Conservation (phyloP, 1,139 yeast species). For the Taphrina sp. region DNA sequence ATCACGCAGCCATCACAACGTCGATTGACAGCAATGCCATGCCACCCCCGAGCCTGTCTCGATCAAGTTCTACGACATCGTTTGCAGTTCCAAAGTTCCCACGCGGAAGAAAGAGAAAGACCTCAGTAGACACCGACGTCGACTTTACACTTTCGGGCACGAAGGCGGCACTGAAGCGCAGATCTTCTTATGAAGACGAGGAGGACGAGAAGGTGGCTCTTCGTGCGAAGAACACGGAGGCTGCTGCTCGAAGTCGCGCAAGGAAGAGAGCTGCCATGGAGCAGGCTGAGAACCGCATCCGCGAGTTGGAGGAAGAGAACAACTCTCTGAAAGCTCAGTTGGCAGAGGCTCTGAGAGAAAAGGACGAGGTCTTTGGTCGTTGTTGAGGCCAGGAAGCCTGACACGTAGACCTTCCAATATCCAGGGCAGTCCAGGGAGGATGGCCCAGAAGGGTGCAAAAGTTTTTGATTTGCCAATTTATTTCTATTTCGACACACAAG, state of each 20-base stretch:
- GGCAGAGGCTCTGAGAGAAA: too few species aligned
- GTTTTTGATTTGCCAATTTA: too few species aligned
- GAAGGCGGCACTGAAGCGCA: not conserved
- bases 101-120: slow-evolving; percentile 13
- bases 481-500: too few species aligned
- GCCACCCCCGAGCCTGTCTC: not conserved
- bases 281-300: slow-evolving; percentile 1
- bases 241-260: slow-evolving; percentile 93
- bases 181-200: not conserved
- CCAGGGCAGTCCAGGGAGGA: too few species aligned
- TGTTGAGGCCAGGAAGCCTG: too few species aligned
- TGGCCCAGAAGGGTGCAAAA: too few species aligned
- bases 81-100: slow-evolving; percentile 14
- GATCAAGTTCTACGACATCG: slow-evolving; percentile 1
- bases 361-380: too few species aligned
- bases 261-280: slow-evolving; percentile 58
- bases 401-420: too few species aligned
- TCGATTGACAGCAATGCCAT: too few species aligned
- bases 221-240: slow-evolving; percentile 94
- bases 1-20: too few species aligned
- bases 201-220: slow-evolving; percentile 66
- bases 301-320: slow-evolving; percentile 64
- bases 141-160: not conserved
- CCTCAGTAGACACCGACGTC: not conserved
- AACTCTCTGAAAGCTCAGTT: not conserved